Conservation (phyloP, 2,329 filamentous ascomycete species). For the Phyllosticta citribraziliensis region DNA sequence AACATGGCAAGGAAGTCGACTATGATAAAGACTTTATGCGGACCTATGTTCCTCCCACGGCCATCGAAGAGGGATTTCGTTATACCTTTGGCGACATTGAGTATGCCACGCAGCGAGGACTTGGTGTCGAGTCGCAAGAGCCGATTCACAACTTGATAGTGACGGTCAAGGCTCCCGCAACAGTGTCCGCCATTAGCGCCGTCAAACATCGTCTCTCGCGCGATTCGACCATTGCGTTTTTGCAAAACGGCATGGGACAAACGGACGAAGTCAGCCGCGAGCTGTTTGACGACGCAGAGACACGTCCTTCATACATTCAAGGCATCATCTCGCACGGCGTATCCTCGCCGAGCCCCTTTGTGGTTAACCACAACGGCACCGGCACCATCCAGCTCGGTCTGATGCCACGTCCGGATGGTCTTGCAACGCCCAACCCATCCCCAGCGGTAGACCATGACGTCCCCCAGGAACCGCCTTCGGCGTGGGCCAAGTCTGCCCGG, state of each 20-base stretch:
- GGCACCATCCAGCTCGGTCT: constrained; percentile 50
- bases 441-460: constrained; percentile 15
- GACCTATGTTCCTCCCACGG: not conserved
- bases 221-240: constrained; percentile 61
- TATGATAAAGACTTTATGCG: not conserved
- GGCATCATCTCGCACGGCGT: constrained; percentile 55
- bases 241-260: constrained; percentile 75
- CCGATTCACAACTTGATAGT: constrained; percentile 67
- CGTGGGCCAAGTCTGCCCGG: constrained; percentile 36
- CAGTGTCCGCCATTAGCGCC: constrained; percentile 54
- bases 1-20: constrained; percentile 27
- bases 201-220: constrained; percentile 58
- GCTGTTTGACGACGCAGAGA: constrained; percentile 57
- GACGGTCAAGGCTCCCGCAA: constrained; percentile 62
- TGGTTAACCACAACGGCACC: constrained; percentile 47
- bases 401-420: constrained; percentile 19
- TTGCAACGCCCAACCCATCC: constrained; percentile 8
- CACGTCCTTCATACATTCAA: constrained; percentile 66
- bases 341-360: constrained; percentile 38
- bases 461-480: constrained; percentile 13
- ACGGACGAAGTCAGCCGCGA: constrained; percentile 65
- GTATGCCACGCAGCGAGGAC: constrained; percentile 1
- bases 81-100: not conserved
- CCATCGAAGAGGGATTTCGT: not conserved
- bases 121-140: constrained; percentile 19